Evolutionary conservation across 371 early-diverging fungal species (phyloP).

Genomic region (Mucor irregularis): DNA sequence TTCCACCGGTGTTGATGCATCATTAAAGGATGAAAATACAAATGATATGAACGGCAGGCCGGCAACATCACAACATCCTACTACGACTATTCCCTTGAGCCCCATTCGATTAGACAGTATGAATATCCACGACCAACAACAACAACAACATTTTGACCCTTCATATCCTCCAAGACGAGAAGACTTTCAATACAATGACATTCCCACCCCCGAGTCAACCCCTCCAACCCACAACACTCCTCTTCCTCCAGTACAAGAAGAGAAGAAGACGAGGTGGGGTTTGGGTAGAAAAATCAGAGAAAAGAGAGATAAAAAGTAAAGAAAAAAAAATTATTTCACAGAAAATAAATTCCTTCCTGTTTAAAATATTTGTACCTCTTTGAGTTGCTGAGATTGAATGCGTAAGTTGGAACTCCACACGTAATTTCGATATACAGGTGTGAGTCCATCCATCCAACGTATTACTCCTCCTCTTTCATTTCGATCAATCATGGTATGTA

Average conservation of each 20-base stretch:
- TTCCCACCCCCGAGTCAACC: conserved; percentile 8
- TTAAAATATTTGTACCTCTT: too few relatives aligned
- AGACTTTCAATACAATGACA: background rate
- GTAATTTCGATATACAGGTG: background rate
- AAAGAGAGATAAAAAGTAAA: conserved; percentile 25
- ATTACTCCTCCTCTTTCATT: conserved; percentile 26
- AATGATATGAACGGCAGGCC: conserved; percentile 20
- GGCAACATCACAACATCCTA: conserved; percentile 6
- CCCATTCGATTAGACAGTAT: background rate
- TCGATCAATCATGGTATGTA: conserved; percentile 34
- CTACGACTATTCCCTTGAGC: conserved; percentile 1
- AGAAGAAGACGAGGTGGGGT: conserved; percentile 38
- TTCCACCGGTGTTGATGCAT: conserved; percentile 6
- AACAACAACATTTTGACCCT: conserved; percentile 9
- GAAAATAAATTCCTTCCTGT: too few relatives aligned
- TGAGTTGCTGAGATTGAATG: too few relatives aligned
- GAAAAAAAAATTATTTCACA: background rate
- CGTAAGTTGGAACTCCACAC: too few relatives aligned
- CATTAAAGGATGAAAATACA: conserved; percentile 5
- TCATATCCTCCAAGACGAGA: background rate
- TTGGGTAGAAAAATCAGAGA: conserved; percentile 24
- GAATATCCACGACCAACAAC: background rate
- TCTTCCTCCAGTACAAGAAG: conserved; percentile 17
- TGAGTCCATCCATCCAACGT: background rate
- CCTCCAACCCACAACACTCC: background rate